Conservation (phyloP, 495 filamentous ascomycete species). For the Neurospora pannonica region DNA sequence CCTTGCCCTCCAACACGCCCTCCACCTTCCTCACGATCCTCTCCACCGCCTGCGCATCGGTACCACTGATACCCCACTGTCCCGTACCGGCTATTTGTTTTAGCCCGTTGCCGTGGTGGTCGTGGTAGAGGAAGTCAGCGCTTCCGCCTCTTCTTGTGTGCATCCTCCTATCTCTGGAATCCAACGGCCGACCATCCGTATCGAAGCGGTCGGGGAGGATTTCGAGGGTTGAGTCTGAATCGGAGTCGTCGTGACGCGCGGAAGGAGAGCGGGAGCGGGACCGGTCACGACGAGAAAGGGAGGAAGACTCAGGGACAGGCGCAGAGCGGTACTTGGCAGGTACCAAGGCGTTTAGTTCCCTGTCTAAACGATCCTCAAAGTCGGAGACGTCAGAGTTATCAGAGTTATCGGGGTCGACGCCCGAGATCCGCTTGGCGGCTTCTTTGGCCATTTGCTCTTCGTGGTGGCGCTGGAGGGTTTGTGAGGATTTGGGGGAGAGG, state of each 20-base stretch:
- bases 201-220: slow-evolving; percentile 59
- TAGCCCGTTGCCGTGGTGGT: slow-evolving; percentile 1
- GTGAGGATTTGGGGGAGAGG: slow-evolving; percentile 31
- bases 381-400: neutral
- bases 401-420: neutral
- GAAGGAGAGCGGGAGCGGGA: slow-evolving; percentile 7
- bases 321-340: slow-evolving; percentile 26
- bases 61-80: slow-evolving; percentile 20
- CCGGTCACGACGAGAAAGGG: slow-evolving; percentile 7
- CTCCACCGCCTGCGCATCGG: slow-evolving; percentile 23
- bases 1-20: slow-evolving; percentile 22
- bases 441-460: slow-evolving; percentile 12
- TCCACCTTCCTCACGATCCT: slow-evolving; percentile 22
- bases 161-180: neutral
- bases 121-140: slow-evolving; percentile 13
- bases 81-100: slow-evolving; percentile 6
- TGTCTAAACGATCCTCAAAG: neutral
- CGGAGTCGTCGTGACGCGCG: slow-evolving; percentile 20
- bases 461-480: slow-evolving; percentile 29
- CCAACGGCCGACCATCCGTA: slow-evolving; percentile 42
- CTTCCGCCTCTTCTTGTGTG: too few species aligned
- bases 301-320: slow-evolving; percentile 15
- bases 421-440: slow-evolving; percentile 7
- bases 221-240: slow-evolving; percentile 28
- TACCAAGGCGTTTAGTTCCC: slow-evolving; percentile 6